phyloP scores from a whole-genome alignment of 2,329 filamentous ascomycete species.

The Talaromyces rugulosus region DNA sequence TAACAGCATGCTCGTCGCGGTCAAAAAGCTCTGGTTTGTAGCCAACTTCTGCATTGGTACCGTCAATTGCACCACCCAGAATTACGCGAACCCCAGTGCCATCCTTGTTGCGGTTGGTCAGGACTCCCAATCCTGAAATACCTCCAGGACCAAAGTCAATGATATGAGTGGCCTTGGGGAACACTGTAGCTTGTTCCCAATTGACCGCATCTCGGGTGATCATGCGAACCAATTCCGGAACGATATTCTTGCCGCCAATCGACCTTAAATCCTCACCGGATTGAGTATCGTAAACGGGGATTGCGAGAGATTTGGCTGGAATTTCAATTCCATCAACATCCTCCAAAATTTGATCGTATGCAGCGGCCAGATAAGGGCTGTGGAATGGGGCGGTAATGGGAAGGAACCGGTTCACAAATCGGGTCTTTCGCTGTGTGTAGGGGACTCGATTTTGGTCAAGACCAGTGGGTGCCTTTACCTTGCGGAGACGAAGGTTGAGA shows the following conservation, averaged over 20 bases:
- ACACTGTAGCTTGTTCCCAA: conserved; percentile 93
- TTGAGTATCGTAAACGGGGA: conserved; percentile 86
- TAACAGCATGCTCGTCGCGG: conserved; percentile 89
- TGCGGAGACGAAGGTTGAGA: conserved; percentile 89
- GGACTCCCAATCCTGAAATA: conserved; percentile 88
- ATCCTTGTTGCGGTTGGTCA: conserved; percentile 99
- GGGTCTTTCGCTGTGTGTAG: conserved; percentile 90
- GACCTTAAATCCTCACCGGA: conserved; percentile 78
- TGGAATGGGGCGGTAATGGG: conserved; percentile 98
- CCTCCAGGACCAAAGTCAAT: conserved; percentile 96
- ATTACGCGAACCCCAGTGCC: conserved; percentile 96
- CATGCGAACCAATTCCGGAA: conserved; percentile 81
- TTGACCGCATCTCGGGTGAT: conserved; percentile 92
- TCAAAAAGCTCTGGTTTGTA: conserved; percentile 99
- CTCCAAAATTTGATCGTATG: conserved; percentile 75
- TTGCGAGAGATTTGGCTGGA: conserved; percentile 66
- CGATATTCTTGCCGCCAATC: conserved; percentile 69
- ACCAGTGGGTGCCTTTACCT: conserved; percentile 96
- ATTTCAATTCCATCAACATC: conserved; percentile 82
- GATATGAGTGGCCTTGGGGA: conserved; percentile 87
- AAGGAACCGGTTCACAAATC: conserved; percentile 94
- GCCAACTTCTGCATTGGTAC: conserved; percentile 83
- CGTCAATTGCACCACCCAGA: conserved; percentile 86
- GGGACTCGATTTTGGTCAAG: conserved; percentile 93
- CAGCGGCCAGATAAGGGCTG: conserved; percentile 84